Base-by-base conservation (phyloP, 495 filamentous ascomycete genomes). In the Trichoderma erinaceum region DNA sequence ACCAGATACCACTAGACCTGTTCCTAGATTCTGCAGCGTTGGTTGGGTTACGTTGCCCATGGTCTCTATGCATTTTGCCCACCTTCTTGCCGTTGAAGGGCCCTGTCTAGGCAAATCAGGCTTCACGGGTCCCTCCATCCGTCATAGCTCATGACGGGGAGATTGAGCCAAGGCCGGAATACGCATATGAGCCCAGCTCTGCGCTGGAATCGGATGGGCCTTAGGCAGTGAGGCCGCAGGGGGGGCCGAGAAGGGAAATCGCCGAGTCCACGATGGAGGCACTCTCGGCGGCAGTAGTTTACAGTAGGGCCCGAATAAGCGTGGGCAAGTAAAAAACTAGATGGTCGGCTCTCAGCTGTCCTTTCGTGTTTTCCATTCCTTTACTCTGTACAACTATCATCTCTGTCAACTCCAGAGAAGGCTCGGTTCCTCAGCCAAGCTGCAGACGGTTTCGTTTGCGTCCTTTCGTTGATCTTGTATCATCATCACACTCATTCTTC, bases 381-480 rank as follows among this genome's bases (percentile, higher is more conserved):
- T 65, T 35, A 29, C 15, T 41, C 35, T 65, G 27, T 41, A n/a
- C 63, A 41, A 41, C 41, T 46, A 16, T 41, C n/a, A 3, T 12
- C 63, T 65, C 63, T 65, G 35, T 41, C 63, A 65, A 65, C 35
- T 32, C 25, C 63, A 65, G 63, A 65, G 63, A 65, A 32, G 63
- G 63, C 63, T 65, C n/a, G 35, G 63, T 41, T 43, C 63, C 63
- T 41, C 41, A 32, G 63, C 63, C 63, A 65, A 23, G 7, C 77
- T 70, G 78, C 76, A 78, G 70, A 76, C 77, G 61, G 35, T 73
- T 73, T 75, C 72, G 79, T 80, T 78, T 81, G 78, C 79, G 79
- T 81, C 78, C 79, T 77, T 75, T 81, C 79, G 66, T 80, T 80
- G 72, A 71, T 69, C 63, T 68, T 73, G 74, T 66, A 52, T 52